phyloP scores from a whole-genome alignment of 2,329 filamentous ascomycete species.

The Moelleriella libera region DNA sequence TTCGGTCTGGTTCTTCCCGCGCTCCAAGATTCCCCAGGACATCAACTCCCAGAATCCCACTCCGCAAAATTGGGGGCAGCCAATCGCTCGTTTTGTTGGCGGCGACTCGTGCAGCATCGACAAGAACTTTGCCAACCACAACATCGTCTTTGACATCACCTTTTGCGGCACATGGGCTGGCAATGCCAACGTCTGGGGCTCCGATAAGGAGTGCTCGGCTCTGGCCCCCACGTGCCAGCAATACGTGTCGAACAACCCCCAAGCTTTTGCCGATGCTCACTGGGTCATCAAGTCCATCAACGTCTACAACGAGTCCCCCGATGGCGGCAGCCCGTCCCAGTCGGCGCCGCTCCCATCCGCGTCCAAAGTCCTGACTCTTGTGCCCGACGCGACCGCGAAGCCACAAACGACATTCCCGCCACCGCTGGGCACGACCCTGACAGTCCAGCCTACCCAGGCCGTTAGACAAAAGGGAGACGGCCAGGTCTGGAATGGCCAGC shows the following conservation, averaged over 20 bases:
- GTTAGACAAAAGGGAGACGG: not conserved
- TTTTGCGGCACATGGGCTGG: conserved; percentile 88
- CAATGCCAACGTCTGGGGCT: conserved; percentile 38
- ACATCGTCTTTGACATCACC: conserved; percentile 68
- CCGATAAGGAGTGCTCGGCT: conserved; percentile 40
- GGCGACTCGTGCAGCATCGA: conserved; percentile 58
- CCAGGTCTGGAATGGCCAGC: conserved; percentile 1
- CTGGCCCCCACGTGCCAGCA: conserved; percentile 52
- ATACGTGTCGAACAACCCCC: conserved; percentile 58
- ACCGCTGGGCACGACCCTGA: too few relatives aligned
- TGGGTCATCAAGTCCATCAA: conserved; percentile 64
- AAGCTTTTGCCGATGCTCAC: conserved; percentile 57
- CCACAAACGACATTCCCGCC: not conserved
- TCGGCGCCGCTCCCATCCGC: not conserved
- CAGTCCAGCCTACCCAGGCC: not conserved
- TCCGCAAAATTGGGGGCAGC: conserved; percentile 53
- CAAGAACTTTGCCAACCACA: conserved; percentile 53
- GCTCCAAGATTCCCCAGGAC: conserved; percentile 48
- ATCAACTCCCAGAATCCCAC: conserved; percentile 45
- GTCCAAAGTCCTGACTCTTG: not conserved
- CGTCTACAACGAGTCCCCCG: conserved; percentile 31
- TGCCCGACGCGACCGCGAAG: not conserved
- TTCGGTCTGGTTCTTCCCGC: conserved; percentile 70
- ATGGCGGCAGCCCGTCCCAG: not conserved
- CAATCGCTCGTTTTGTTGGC: conserved; percentile 53